Base-by-base conservation (phyloP, 164 flowering plant species). In the Kalanchoe fedtschenkoi region DNA sequence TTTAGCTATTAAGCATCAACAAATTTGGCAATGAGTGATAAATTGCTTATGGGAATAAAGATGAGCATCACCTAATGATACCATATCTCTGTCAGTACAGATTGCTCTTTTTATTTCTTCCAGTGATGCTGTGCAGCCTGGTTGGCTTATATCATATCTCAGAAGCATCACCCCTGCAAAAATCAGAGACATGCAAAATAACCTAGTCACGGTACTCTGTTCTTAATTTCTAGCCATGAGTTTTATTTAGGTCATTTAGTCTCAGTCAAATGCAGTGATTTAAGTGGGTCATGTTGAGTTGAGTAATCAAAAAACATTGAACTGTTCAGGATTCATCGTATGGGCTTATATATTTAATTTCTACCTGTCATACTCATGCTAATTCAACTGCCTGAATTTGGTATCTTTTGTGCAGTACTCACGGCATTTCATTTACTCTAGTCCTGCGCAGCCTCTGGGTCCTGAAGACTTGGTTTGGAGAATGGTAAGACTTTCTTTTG, bases 381-480 rank as follows among this genome's bases (percentile, higher is more conserved):
- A 21, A 0, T 17, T 46, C n/a, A n/a, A n/a, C n/a, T 46, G 54
- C 54, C 54, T 46, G 53, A 10, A 46, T 21, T 5, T 46, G 10
- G 19, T 46, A n/a, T 46, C 37, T 34, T 65, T 65, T 38, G 69
- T 70, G 15, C 87, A 91, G 97, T 77, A 82, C 67, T 75, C 91
- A 4, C 78, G 82, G 77, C 98, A 89, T 80, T 92, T 92, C 70
- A 44, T 87, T 13, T 89, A 87, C 71, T 87, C 96, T 21, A 80
- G 75, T 74, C 98, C 98, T 51, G 96, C 98, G 64, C 89, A 80
- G 63, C 91, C 90, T 24, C 61, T 89, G 71, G 98, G 93, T 63
- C 88, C 98, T 3, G 96, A 93, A 77, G 98, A 88, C 72, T 76
- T 93, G 51, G 81, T 73, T 33, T 90, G 98, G 98, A 81, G 91